Percentiles rank a stretch among this genome's conserved stretches.
Conservation (phyloP, 2,329 filamentous ascomycete species). For the Aspergillus versicolor region DNA sequence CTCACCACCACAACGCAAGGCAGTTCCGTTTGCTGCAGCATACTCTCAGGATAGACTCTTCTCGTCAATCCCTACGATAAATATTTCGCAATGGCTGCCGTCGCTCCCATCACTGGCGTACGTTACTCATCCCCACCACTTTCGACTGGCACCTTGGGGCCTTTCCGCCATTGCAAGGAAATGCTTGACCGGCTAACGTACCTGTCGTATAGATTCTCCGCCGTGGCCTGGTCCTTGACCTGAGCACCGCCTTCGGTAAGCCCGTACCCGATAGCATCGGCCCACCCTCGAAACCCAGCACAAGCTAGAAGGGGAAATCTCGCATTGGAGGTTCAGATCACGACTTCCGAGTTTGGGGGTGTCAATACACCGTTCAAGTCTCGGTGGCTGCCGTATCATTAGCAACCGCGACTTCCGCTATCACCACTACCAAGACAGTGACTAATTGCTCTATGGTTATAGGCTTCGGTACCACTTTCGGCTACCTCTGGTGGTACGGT, state of each 20-base stretch:
- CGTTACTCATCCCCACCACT: conserved; percentile 25
- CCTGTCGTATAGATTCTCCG: conserved; percentile 58
- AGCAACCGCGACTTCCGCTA: background rate
- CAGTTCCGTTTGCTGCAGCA: conserved; percentile 24
- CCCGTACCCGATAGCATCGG: conserved; percentile 18
- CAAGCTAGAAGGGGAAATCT: background rate
- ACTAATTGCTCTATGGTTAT: conserved; percentile 17
- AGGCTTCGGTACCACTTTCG: conserved; percentile 63
- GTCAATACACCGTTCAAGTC: background rate
- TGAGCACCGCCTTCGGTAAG: conserved; percentile 66
- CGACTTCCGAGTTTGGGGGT: background rate
- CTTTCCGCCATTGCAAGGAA: background rate
- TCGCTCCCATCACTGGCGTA: conserved; percentile 51
- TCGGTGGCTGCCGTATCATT: too few species aligned
- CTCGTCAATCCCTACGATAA: background rate
- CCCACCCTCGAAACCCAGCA: background rate
- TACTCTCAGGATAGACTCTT: conserved; percentile 16
- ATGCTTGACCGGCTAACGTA: conserved; percentile 16
- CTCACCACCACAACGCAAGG: conserved; percentile 22
- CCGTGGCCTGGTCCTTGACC: conserved; percentile 64
- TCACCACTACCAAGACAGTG: background rate
- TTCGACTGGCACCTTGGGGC: conserved; percentile 5
- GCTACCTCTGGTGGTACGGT: conserved; percentile 69
- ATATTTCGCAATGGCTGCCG: conserved; percentile 39
- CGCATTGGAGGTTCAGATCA: background rate